phyloP scores from a whole-genome alignment of 2,329 filamentous ascomycete species.

The Penicillium sp. region DNA sequence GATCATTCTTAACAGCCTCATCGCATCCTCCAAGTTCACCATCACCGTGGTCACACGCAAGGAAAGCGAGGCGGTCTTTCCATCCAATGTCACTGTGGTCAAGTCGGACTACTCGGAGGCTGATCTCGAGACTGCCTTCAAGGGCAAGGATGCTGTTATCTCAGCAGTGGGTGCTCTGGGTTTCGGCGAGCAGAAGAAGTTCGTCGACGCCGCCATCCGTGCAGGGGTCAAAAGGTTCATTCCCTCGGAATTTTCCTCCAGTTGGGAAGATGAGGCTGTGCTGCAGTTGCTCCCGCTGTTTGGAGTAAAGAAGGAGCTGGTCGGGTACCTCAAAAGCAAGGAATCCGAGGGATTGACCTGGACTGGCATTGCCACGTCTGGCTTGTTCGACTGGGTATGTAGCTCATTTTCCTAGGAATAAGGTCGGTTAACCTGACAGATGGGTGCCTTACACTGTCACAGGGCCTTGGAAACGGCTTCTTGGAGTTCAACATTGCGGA shows the following conservation, averaged over 20 bases:
- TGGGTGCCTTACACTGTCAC: not conserved
- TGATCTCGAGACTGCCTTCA: slow-evolving; percentile 25
- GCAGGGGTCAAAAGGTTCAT: slow-evolving; percentile 36
- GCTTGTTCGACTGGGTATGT: slow-evolving; percentile 59
- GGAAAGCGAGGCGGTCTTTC: slow-evolving; percentile 5
- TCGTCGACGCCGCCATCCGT: slow-evolving; percentile 33
- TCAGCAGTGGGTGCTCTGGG: slow-evolving; percentile 26
- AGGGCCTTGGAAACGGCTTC: slow-evolving; percentile 50
- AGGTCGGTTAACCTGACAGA: too few species aligned
- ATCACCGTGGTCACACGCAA: not conserved
- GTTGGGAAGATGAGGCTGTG: slow-evolving; percentile 26
- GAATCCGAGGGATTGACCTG: slow-evolving; percentile 53
- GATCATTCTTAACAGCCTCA: not conserved
- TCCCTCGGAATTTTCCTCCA: slow-evolving; percentile 34
- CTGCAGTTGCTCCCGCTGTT: slow-evolving; percentile 27
- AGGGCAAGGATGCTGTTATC: slow-evolving; percentile 33
- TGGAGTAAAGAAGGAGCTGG: slow-evolving; percentile 24
- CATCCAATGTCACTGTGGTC: slow-evolving; percentile 18
- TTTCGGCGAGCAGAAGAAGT: slow-evolving; percentile 28
- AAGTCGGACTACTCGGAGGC: slow-evolving; percentile 26
- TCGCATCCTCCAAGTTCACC: slow-evolving; percentile 1
- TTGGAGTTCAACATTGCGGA: slow-evolving; percentile 52
- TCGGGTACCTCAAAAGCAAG: slow-evolving; percentile 55
- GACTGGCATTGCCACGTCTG: slow-evolving; percentile 58
- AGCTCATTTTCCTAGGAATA: too few species aligned